These are phyloP conservation scores for Lipomyces starkeyi DNA, from an alignment of 805 yeast species.

Conservation along the genomic window DNA sequence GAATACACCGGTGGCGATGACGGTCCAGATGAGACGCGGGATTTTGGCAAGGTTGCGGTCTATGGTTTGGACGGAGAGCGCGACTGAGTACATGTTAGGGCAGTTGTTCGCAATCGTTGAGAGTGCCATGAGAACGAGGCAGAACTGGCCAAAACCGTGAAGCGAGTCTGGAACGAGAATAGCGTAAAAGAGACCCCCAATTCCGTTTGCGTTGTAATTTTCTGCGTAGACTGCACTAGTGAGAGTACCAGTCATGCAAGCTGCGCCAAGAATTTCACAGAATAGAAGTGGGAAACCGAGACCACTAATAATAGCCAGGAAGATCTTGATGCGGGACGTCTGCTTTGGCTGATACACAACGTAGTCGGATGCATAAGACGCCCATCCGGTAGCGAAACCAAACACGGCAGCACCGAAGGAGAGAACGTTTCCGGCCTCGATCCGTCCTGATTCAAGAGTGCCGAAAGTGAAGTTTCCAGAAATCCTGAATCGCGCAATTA, in stretches of 20 bases:
- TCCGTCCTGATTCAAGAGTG: conserved; percentile 59
- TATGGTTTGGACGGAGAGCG: conserved; percentile 81
- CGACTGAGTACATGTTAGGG: conserved; percentile 92
- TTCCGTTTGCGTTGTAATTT: conserved; percentile 59
- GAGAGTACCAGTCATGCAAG: conserved; percentile 71
- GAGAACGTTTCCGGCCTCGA: conserved; percentile 75
- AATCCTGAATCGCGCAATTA: conserved; percentile 75
- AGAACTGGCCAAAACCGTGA: conserved; percentile 88
- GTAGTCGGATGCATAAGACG: conserved; percentile 90
- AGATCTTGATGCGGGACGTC: conserved; percentile 63
- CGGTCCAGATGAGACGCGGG: conserved; percentile 85
- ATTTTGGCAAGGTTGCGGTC: conserved; percentile 74
- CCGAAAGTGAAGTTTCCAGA: conserved; percentile 68
- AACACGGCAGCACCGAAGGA: conserved; percentile 82
- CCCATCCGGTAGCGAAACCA: conserved; percentile 95
- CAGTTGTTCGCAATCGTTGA: conserved; percentile 90
- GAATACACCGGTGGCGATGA: conserved; percentile 72
- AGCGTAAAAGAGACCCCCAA: conserved; percentile 85
- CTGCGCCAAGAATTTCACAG: conserved; percentile 84
- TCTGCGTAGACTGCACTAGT: conserved; percentile 54
- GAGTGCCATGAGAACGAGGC: conserved; percentile 80
- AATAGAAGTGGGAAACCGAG: conserved; percentile 70
- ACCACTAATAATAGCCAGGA: conserved; percentile 67
- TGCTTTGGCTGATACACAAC: conserved; percentile 81
- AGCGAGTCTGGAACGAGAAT: conserved; percentile 78